A percentile compares a stretch with the other conserved stretches of the same genome.
Evolutionary conservation across 2,329 filamentous ascomycete species (phyloP).

Genomic region (Phaeosphaeria sp.): DNA sequence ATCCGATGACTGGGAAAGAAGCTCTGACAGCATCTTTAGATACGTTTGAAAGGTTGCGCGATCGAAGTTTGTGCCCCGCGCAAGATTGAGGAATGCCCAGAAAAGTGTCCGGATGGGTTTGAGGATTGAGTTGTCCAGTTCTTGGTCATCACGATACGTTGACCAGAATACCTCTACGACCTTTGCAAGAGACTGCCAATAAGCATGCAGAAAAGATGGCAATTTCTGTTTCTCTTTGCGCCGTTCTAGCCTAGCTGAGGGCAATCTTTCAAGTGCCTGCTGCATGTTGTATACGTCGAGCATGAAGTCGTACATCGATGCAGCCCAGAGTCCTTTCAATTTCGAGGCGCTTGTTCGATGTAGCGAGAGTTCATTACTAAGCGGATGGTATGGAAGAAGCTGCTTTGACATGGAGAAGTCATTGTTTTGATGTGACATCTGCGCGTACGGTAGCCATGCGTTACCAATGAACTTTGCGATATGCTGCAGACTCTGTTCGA

Average conservation of each 20-base stretch:
- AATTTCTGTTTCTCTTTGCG: conserved; percentile 45
- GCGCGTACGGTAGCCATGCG: conserved; percentile 21
- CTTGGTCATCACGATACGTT: conserved; percentile 10
- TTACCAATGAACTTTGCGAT: conserved; percentile 44
- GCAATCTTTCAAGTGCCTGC: conserved; percentile 30
- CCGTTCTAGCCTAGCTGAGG: conserved; percentile 41
- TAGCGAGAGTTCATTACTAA: conserved; percentile 54
- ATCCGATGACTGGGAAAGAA: conserved; percentile 10
- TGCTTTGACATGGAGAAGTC: conserved; percentile 18
- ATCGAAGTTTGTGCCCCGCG: conserved; percentile 53
- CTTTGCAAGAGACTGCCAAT: conserved; percentile 27
- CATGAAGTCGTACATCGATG: conserved; percentile 37
- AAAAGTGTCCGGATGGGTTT: conserved; percentile 50
- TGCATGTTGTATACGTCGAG: conserved; percentile 42
- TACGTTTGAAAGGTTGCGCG: conserved; percentile 63
- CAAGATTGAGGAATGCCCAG: conserved; percentile 56
- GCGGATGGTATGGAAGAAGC: conserved; percentile 50
- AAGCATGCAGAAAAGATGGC: conserved; percentile 36
- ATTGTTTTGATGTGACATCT: conserved; percentile 9
- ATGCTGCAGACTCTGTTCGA: conserved; percentile 13
- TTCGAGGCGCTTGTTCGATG: conserved; percentile 21
- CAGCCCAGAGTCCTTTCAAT: conserved; percentile 19
- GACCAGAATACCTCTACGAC: conserved; percentile 22
- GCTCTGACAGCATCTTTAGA: conserved; percentile 47
- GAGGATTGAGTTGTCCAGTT: conserved; percentile 21